Evolutionary conservation across 352 stramenopile species (phyloP).

Genomic region (Phytopythium ostracodes): DNA sequence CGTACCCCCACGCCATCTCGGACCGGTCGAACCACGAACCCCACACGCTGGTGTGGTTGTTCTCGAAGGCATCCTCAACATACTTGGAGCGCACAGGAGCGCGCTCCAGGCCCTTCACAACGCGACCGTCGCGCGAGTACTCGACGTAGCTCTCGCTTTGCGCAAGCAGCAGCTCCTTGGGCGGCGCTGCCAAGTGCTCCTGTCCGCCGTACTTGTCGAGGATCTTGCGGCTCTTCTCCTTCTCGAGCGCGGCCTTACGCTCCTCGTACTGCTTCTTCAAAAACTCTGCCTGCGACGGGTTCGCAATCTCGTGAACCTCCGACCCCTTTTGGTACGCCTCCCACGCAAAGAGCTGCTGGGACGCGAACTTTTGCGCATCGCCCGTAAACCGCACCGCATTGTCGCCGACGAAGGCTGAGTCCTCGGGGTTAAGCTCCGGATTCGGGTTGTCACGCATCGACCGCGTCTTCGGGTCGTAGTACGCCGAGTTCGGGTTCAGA

Average conservation of each 20-base stretch:
- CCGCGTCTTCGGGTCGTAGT: conserved; percentile 98
- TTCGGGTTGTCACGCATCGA: conserved; percentile 99
- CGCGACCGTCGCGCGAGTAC: conserved; percentile 91
- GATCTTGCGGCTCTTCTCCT: conserved; percentile 70
- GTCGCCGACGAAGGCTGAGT: conserved; percentile 94
- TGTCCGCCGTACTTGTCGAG: conserved; percentile 96
- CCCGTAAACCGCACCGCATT: conserved; percentile 94
- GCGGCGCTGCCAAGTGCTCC: conserved; percentile 87
- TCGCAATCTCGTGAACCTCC: conserved; percentile 94
- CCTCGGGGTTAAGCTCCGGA: conserved; percentile 91
- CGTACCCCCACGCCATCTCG: conserved; percentile 96
- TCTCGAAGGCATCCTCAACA: conserved; percentile 95
- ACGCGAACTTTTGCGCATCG: conserved; percentile 91
- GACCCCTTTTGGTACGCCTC: conserved; percentile 90
- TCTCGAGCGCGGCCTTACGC: conserved; percentile 62
- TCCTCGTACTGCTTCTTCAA: conserved; percentile 93
- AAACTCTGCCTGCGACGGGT: conserved; percentile 95
- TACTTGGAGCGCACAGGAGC: conserved; percentile 94
- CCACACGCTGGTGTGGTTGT: conserved; percentile 97
- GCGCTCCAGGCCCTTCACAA: conserved; percentile 80
- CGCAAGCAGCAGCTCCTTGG: conserved; percentile 76
- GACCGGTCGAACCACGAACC: conserved; percentile 96
- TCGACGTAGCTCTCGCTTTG: conserved; percentile 91
- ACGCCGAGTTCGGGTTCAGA: conserved; percentile 97
- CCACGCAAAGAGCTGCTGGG: conserved; percentile 96